These are phyloP conservation scores for Penicillium simplicissimum DNA, from an alignment of 495 filamentous ascomycete species.

Conservation along the genomic window DNA sequence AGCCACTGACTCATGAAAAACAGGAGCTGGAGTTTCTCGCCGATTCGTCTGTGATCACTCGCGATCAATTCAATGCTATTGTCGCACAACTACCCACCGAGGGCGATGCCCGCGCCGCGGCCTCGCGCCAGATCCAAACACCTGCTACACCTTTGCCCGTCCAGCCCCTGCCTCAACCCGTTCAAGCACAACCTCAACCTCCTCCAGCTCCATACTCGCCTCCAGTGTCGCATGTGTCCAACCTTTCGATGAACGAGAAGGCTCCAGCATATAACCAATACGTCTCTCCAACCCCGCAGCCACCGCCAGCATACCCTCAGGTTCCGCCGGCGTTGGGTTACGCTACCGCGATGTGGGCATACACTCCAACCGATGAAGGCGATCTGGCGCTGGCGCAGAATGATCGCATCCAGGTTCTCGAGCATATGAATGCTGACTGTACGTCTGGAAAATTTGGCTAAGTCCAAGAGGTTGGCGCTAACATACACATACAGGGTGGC, in stretches of 20 bases:
- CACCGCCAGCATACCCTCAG: slow-evolving; percentile 55
- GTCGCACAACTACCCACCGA: slow-evolving; percentile 71
- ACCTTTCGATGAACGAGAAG: slow-evolving; percentile 54
- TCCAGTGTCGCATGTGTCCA: slow-evolving; percentile 48
- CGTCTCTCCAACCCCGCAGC: slow-evolving; percentile 46
- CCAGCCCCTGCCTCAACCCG: slow-evolving; percentile 31
- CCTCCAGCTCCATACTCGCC: slow-evolving; percentile 44
- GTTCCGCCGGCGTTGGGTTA: slow-evolving; percentile 61
- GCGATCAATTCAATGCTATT: slow-evolving; percentile 68
- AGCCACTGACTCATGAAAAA: slow-evolving; percentile 10
- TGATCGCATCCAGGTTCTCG: slow-evolving; percentile 74
- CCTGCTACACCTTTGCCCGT: slow-evolving; percentile 13
- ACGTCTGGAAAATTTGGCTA: slow-evolving; percentile 20
- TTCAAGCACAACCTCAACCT: slow-evolving; percentile 38
- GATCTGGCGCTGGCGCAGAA: slow-evolving; percentile 75
- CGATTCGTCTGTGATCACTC: slow-evolving; percentile 72
- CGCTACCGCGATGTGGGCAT: slow-evolving; percentile 82
- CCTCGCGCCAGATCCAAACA: slow-evolving; percentile 18
- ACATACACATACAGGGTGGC: slow-evolving; percentile 58
- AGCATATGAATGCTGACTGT: slow-evolving; percentile 97
- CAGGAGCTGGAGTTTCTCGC: slow-evolving; percentile 92
- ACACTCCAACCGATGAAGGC: slow-evolving; percentile 72
- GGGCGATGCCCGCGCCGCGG: slow-evolving; percentile 38
- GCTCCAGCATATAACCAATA: slow-evolving; percentile 52
- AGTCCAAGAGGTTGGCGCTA: slow-evolving; percentile 14